These are phyloP conservation scores for Neurospora terricola DNA, from an alignment of 495 filamentous ascomycete genomes.

Conservation along the genomic window DNA sequence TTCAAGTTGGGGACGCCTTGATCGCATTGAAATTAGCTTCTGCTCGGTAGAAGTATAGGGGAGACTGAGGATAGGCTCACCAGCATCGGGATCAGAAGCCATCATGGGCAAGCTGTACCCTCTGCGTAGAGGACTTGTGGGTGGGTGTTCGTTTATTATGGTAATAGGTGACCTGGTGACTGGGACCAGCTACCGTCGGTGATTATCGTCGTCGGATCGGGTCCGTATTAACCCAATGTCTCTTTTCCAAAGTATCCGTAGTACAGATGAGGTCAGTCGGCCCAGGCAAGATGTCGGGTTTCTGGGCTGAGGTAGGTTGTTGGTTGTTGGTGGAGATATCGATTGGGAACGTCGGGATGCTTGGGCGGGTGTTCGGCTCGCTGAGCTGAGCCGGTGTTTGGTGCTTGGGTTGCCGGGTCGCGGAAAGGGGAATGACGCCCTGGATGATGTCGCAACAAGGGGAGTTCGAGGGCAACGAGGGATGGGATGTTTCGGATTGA, in stretches of 20 bases:
- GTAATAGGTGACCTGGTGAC: neutral
- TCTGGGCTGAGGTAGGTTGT: neutral
- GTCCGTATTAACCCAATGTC: neutral
- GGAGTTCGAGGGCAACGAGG: neutral
- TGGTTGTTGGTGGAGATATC: neutral
- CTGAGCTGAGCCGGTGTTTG: neutral
- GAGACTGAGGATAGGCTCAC: slow-evolving; percentile 6
- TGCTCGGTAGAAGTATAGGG: neutral
- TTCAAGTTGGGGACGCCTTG: slow-evolving; percentile 63
- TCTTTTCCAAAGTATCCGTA: neutral
- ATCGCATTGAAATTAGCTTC: neutral
- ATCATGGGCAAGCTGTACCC: slow-evolving; percentile 15
- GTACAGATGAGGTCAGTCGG: neutral
- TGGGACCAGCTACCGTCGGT: neutral
- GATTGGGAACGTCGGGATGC: neutral
- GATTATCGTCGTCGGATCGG: neutral
- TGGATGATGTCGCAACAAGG: neutral
- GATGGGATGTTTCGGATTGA: neutral
- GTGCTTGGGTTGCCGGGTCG: neutral
- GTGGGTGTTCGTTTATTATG: neutral
- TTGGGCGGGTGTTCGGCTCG: neutral
- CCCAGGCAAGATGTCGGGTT: neutral
- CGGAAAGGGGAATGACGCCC: neutral
- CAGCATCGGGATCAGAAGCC: slow-evolving; percentile 23
- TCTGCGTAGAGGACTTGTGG: slow-evolving; percentile 1